Conservation (phyloP, 2,329 filamentous ascomycete species). For the Botryosphaeria dothidea region DNA sequence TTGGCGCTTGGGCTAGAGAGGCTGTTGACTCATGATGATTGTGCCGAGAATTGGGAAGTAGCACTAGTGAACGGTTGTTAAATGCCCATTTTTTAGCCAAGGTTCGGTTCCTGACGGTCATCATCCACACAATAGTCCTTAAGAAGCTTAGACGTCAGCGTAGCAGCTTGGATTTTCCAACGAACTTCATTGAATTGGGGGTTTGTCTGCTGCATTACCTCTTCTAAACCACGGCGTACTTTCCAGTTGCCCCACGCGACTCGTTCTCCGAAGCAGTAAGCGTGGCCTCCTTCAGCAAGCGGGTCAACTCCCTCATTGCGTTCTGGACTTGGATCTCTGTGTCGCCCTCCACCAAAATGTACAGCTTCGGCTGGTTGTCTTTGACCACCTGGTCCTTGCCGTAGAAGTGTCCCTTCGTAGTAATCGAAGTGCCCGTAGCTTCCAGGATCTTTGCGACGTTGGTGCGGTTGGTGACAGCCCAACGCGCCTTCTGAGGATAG, state of each 20-base stretch:
- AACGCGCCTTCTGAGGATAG: constrained; percentile 96
- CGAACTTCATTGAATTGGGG: background rate
- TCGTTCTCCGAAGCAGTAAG: constrained; percentile 87
- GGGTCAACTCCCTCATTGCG: constrained; percentile 86
- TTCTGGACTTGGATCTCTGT: constrained; percentile 89
- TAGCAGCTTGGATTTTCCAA: background rate
- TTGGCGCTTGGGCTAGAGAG: too few relatives aligned
- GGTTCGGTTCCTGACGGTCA: background rate
- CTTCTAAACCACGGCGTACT: constrained; percentile 69
- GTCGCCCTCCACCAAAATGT: constrained; percentile 96
- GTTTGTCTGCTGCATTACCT: constrained; percentile 5
- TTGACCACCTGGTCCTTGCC: constrained; percentile 71
- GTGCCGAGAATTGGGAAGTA: too few relatives aligned
- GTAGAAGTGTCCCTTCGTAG: constrained; percentile 94
- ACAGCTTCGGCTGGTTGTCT: constrained; percentile 85
- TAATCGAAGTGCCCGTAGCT: constrained; percentile 91
- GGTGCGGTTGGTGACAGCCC: constrained; percentile 97
- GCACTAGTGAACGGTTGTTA: too few relatives aligned
- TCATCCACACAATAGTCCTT: constrained; percentile 1
- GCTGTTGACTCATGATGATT: too few relatives aligned
- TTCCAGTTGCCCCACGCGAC: constrained; percentile 69
- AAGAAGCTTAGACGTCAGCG: constrained; percentile 15
- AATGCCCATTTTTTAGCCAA: too few relatives aligned
- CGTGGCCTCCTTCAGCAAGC: constrained; percentile 85
- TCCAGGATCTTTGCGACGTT: constrained; percentile 99